phyloP scores from a whole-genome alignment of 2,329 filamentous ascomycete genomes.

The Sarocladium brachiariae region DNA sequence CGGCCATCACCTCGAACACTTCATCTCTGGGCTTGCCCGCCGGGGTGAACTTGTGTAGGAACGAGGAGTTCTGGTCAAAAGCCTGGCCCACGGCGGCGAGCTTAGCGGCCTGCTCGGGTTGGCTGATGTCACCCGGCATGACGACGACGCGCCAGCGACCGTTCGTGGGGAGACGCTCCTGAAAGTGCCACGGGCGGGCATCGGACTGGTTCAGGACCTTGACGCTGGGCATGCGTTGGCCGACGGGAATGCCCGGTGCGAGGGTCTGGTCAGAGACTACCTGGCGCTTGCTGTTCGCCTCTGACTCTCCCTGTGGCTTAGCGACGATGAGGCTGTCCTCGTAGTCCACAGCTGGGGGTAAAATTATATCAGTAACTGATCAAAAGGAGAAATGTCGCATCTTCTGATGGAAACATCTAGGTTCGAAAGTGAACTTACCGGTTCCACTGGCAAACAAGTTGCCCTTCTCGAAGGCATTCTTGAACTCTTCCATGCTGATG shows the following conservation, averaged over 20 bases:
- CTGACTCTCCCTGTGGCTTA: slow-evolving; percentile 36
- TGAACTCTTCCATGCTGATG: slow-evolving; percentile 57
- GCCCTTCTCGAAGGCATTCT: slow-evolving; percentile 51
- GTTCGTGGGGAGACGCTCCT: slow-evolving; percentile 47
- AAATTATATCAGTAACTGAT: neutral
- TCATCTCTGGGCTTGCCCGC: slow-evolving; percentile 6
- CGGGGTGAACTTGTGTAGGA: slow-evolving; percentile 12
- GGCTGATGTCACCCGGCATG: slow-evolving; percentile 53
- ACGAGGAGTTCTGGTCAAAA: slow-evolving; percentile 21
- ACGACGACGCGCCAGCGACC: slow-evolving; percentile 53
- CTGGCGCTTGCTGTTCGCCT: slow-evolving; percentile 23
- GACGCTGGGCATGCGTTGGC: slow-evolving; percentile 52
- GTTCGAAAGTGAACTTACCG: slow-evolving; percentile 20
- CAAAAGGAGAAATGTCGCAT: no score
- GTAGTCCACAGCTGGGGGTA: slow-evolving; percentile 46
- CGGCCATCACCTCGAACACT: slow-evolving; percentile 52
- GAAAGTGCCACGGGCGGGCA: slow-evolving; percentile 51
- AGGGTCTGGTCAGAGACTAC: slow-evolving; percentile 16
- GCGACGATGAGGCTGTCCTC: slow-evolving; percentile 47
- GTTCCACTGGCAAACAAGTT: slow-evolving; percentile 53
- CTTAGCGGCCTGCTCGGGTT: slow-evolving; percentile 32
- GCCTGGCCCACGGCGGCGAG: slow-evolving; percentile 40
- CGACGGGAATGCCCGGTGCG: slow-evolving; percentile 35
- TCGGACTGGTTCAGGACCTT: slow-evolving; percentile 54
- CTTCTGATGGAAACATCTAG: no score